phyloP scores from a whole-genome alignment of 106 monocot genomes.

The Agapanthus africanus region DNA sequence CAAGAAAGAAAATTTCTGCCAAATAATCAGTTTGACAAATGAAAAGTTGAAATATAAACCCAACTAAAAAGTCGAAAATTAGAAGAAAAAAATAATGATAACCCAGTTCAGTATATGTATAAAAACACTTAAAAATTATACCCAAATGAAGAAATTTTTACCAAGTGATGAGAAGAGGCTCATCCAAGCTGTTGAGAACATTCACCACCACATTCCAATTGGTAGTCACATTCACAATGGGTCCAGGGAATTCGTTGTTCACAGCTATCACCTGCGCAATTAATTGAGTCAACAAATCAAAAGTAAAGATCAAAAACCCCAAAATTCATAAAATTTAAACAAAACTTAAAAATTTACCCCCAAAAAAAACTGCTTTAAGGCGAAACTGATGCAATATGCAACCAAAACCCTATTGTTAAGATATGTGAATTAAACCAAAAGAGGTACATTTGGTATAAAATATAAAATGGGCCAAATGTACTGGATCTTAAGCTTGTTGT shows the following conservation, averaged over 20 bases:
- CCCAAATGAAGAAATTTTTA: constrained; percentile 8
- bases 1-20: background rate
- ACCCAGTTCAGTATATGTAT: background rate
- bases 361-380: background rate
- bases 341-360: background rate
- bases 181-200: constrained; percentile 79
- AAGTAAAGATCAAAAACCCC: too few species aligned
- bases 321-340: background rate
- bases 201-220: constrained; percentile 84
- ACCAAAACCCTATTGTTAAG: too few species aligned
- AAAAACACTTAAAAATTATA: background rate
- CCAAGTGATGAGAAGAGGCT: constrained; percentile 84
- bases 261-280: constrained; percentile 58
- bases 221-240: constrained; percentile 72
- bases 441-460: too few species aligned
- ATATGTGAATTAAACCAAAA: too few species aligned
- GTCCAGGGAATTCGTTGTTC: constrained; percentile 82
- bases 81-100: background rate
- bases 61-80: too few species aligned
- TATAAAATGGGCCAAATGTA: too few species aligned
- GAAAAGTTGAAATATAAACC: background rate
- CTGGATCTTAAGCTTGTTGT: too few species aligned
- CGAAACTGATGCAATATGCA: too few species aligned
- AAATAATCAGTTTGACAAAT: background rate
- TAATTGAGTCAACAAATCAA: too few species aligned